Evolutionary conservation across 2,329 filamentous ascomycete genomes (phyloP), one percentile per base, ranked within the genome.

Genomic region (Calonectria crousiana): DNA sequence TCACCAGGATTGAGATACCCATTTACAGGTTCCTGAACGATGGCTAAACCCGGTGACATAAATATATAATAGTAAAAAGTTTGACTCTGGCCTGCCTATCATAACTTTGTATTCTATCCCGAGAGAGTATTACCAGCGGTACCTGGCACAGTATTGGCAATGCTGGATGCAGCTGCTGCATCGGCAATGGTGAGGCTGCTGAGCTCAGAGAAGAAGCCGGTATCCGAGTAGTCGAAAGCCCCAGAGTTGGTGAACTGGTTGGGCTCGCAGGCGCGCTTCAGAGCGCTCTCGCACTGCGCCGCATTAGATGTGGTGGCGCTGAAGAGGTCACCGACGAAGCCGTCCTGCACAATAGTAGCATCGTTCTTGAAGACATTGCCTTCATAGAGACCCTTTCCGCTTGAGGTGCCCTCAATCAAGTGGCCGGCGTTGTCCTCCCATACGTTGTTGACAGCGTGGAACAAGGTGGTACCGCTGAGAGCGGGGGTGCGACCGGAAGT

Each of bases 341-440:
- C 60, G 28, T 26, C 30, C 26, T 44, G 38, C 38, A 65, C 60
- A 65, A 65, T 41, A 18, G 41, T 49, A 23, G 60, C 18, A 23
- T 65, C 41, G 41, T 65, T 65, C 26, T 23, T 65, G 60, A 65
- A 65, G 41, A 65, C 60, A 13, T 65, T 65, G 18, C 60, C 60
- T 13, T 65, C 60, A 11, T 65, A 65, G 20, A 65, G 60, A 49
- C 60, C 60, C 38, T 65, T 65, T 41, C 60, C 60, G 2, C 13
- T 49, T 0, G 60, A 47, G 23, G 38, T 49, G 18, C 60, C 60
- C 14, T 65, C 60, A 20, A 65, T 65, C 38, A 65, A 30, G 20
- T 65, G 60, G 10, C 60, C 60, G 10, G 38, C 44, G 41, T 65
- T 65, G 28, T 44, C 38, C 20, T 65, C 60, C 60, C 60, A 65